These are phyloP conservation scores for Asterophora parasitica DNA, from an alignment of 768 basidiomycete genomes.

Conservation along the genomic window DNA sequence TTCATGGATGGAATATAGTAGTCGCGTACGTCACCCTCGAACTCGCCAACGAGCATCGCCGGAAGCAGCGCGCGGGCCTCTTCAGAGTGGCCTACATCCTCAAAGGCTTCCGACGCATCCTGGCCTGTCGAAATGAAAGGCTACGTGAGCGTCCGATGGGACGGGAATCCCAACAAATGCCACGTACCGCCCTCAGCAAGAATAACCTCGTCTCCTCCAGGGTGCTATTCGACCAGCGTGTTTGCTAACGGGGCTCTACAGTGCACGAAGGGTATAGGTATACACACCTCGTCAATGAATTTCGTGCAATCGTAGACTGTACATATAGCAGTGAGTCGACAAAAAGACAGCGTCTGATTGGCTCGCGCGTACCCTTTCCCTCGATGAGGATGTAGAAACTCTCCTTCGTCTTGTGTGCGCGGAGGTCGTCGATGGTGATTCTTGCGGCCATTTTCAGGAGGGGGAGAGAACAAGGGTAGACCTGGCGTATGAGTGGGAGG, in stretches of 20 bases:
- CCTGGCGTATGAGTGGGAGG: conserved; percentile 14
- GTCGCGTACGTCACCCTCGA: conserved; percentile 65
- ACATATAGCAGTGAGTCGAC: conserved; percentile 22
- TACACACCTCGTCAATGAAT: conserved; percentile 88
- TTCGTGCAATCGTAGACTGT: conserved; percentile 90
- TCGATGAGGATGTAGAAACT: conserved; percentile 79
- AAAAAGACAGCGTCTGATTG: conserved; percentile 33
- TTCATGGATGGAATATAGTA: conserved; percentile 6
- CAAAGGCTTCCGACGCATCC: conserved; percentile 97
- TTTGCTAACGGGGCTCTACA: conserved; percentile 1
- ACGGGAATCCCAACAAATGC: conserved; percentile 14
- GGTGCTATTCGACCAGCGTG: conserved; percentile 53
- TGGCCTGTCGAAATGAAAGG: conserved; percentile 48
- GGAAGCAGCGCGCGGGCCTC: conserved; percentile 87
- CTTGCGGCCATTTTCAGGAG: conserved; percentile 41
- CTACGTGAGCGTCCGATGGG: conserved; percentile 10
- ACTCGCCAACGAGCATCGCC: conserved; percentile 76
- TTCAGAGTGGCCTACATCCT: conserved; percentile 98
- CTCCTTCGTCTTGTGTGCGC: conserved; percentile 69
- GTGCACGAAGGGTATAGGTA: conserved; percentile 1
- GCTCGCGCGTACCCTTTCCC: conserved; percentile 63
- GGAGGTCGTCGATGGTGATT: conserved; percentile 72
- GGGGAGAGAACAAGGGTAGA: conserved; percentile 15
- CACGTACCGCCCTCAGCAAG: conserved; percentile 83
- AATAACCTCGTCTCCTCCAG: conserved; percentile 97